Base-by-base conservation (phyloP, 495 filamentous ascomycete genomes). In the Penicillium nucicola region DNA sequence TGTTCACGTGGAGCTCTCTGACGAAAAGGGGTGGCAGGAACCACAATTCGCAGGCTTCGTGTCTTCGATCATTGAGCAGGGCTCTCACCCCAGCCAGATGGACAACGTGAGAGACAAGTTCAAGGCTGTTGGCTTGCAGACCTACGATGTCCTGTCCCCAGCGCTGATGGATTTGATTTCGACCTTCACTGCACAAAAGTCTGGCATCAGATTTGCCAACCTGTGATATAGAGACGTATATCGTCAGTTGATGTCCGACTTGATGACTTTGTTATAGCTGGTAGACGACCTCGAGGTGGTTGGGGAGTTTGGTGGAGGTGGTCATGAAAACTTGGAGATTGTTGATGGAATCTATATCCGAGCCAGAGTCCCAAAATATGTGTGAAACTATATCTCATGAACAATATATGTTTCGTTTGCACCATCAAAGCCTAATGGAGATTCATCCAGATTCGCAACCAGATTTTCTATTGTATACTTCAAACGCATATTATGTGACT, bases 31-130 rank as follows among this genome's bases (percentile, higher is more conserved):
- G 31, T 84, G 81, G 80, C 79, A 84, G 62, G 81, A 82, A 64
- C 77, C 77, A 5, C 81, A 83, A 62, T 84, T 84, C 57, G 80
- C 80, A 2, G 82, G 72, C 2, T 84, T 84, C 52, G 78, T 84
- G 32, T 75, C 70, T 32, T 79, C 72, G 33, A 79, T 84, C 50
- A 83, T 84, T 55, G 80, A 84, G 72, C 77, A 83, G 58, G 81
- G 81, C 4, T 80, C 77, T 47, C 64, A 77, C 45, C 80, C 81
- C 5, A 59, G 66, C 15, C 60, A 60, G 3, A 84, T 83, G 58
- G 72, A 67, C 38, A 74, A 65, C 23, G 72, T 85, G 4, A 56
- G 81, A 15, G 53, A 15, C 5, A 80, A 65, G 62, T 70, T 84
- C 40, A 69, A 69, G 55, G 28, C 46, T 5, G 47, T 70, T 22